Conservation (phyloP, 192 early-diverging fungal species). For the Spinellus fusiger region DNA sequence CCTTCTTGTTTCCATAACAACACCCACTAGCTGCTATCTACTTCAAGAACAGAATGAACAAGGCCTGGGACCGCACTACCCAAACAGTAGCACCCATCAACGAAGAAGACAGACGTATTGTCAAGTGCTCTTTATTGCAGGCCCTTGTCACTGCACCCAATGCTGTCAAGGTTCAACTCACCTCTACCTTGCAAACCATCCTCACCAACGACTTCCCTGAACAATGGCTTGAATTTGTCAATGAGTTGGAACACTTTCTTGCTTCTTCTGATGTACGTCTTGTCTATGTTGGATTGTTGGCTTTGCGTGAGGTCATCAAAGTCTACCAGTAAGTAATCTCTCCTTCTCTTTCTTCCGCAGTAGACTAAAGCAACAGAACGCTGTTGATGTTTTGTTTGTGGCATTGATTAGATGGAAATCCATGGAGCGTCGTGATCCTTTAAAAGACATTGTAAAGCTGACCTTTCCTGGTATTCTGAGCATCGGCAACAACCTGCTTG, state of each 20-base stretch:
- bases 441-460: conserved; percentile 65
- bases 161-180: conserved; percentile 75
- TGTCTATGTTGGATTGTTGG: conserved; percentile 74
- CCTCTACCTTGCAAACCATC: conserved; percentile 69
- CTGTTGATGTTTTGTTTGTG: neutral
- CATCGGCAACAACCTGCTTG: conserved; percentile 63
- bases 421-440: conserved; percentile 52
- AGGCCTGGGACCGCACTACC: conserved; percentile 56
- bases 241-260: conserved; percentile 56
- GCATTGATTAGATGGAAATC: conserved; percentile 52
- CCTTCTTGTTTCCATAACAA: no score
- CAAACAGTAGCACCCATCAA: conserved; percentile 39
- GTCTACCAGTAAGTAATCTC: conserved; percentile 65
- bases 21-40: conserved; percentile 80
- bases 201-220: conserved; percentile 73
- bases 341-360: neutral
- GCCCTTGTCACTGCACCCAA: conserved; percentile 66
- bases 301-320: conserved; percentile 75
- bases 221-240: conserved; percentile 76
- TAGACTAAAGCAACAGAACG: neutral
- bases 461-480: conserved; percentile 74
- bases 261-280: conserved; percentile 57
- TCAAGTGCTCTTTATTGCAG: conserved; percentile 69
- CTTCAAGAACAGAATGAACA: conserved; percentile 81
- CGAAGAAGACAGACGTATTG: conserved; percentile 63